Evolutionary conservation across 768 basidiomycete genomes (phyloP), one percentile per base, ranked within the genome.

Genomic region (Coprinopsis sp.): DNA sequence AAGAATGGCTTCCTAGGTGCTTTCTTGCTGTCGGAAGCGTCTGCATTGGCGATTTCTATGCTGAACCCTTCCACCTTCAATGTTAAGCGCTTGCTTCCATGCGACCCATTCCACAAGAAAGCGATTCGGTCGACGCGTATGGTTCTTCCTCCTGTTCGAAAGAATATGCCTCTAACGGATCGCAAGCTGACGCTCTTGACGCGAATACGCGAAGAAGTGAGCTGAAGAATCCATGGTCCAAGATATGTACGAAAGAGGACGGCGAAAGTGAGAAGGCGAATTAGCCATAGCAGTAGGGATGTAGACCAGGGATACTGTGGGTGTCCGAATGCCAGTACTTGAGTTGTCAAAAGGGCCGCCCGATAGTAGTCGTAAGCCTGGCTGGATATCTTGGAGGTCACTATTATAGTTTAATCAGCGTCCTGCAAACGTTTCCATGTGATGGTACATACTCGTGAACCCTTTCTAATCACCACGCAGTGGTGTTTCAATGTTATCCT

Each of bases 141-240:
- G 22, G 73, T 77, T 44, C 72, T 66, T 39, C 60, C 64, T 23
- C 81, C 81, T 24, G 68, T 69, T 37, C 78, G 74, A 50, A 87
- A 74, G 62, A 83, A 87, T 18, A 90, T 67, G 27, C 87, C 87
- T 44, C 86, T 82, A 49, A 91, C 79, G 16, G 87, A 91, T 44
- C 84, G 77, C 30, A 85, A 67, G 58, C 87, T 89, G 46, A 89
- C 74, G 59, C 83, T 87, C 31, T 81, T 77, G 27, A 88, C 72
- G 24, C 82, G 80, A 50, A 89, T 67, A 54, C 74, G 80, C 37
- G 74, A 73, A n/a, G 82, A 83, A 45, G 80, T 64, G 33, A 73
- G 71, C 41, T 73, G 68, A 25, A 89, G 70, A 36, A 83, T 59
- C 65, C 77, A 81, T 42, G 87, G 87, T 2, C 77, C 72, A 49